Evolutionary conservation across 108 stramenopile genomes (phyloP), one percentile per base, ranked within the genome.

Genomic region (Epipyxis sp.): DNA sequence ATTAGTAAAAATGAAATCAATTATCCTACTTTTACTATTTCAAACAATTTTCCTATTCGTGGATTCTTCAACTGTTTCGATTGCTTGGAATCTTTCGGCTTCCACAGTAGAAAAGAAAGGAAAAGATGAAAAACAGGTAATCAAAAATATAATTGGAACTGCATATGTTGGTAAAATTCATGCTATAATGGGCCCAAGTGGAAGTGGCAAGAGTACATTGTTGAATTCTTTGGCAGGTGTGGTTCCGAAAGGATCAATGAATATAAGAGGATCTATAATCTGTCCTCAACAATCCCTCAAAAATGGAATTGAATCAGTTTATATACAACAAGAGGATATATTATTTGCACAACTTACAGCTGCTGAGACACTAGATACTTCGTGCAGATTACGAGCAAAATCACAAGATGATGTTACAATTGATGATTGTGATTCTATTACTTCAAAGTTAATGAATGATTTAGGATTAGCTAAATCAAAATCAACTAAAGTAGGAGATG

Each of bases 141-240:
- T n/a, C n/a, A n/a, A n/a, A n/a, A n/a, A n/a, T n/a, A 20, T 50
- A 6, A 13, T 50, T 20, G 46, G 46, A 6, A 13, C 6, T 50
- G 46, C 46, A 6, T 13, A 6, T 50, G 13, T 13, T 50, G 46
- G 46, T 20, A 6, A 20, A 50, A 50, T 67, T 6, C 42, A 43
- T 20, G 65, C 65, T 67, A 67, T 67, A 6, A 6, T 67, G 65
- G 65, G 65, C 37, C 65, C 65, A 6, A 42, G 41, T 67, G 65
- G 65, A 6, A 67, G 65, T 67, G 65, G 65, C 6, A 67, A 67
- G 65, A 67, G 13, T 6, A 42, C 65, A 13, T 20, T 67, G 20
- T 43, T 67, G 65, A 67, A 67, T 20, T 13, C 46, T 50, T 20
- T 50, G 20, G 46, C 46, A 20, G 46, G 13, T 50, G 46, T 13